A percentile compares a stretch with the other conserved stretches of the same genome.
These are phyloP conservation scores for Acmispon strigosus DNA, from an alignment of 306 rosid species.

Conservation along the genomic window DNA sequence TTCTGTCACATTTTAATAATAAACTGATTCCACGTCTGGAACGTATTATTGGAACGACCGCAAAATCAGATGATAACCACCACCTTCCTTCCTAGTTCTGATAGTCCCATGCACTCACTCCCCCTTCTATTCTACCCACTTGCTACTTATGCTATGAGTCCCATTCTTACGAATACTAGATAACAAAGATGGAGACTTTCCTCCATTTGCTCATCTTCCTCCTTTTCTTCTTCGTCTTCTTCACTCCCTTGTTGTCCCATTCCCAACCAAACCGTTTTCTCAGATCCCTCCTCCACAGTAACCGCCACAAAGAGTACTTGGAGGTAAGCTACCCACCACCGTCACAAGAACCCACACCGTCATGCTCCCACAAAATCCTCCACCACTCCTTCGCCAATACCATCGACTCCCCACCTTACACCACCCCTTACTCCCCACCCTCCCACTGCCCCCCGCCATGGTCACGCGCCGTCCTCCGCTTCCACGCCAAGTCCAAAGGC, in stretches of 20 bases:
- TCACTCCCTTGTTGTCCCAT: constrained; percentile 14
- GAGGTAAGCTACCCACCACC: constrained; percentile 53
- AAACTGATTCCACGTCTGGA: no score
- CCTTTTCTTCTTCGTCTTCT: background rate
- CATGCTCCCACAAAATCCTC: constrained; percentile 48
- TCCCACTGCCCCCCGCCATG: constrained; percentile 43
- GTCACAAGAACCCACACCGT: constrained; percentile 31
- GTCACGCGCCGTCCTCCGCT: constrained; percentile 49
- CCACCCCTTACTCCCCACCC: constrained; percentile 55
- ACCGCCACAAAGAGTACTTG: constrained; percentile 30
- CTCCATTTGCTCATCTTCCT: background rate
- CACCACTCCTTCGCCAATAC: constrained; percentile 70
- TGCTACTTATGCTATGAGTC: background rate
- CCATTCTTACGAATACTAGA: background rate
- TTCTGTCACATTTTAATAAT: no score
- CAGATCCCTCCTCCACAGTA: background rate
- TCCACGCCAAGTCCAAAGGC: constrained; percentile 50
- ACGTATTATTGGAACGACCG: no score
- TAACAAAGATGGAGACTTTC: constrained; percentile 19
- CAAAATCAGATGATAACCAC: no score
- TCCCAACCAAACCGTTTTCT: constrained; percentile 40
- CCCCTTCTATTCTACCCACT: no score
- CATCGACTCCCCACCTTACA: constrained; percentile 53
- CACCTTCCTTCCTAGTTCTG: no score
- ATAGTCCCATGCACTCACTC: no score